Percentiles rank a stretch among this genome's conserved stretches.
Evolutionary conservation across 2,329 filamentous ascomycete species (phyloP).

Genomic region (Cadophora sp.): DNA sequence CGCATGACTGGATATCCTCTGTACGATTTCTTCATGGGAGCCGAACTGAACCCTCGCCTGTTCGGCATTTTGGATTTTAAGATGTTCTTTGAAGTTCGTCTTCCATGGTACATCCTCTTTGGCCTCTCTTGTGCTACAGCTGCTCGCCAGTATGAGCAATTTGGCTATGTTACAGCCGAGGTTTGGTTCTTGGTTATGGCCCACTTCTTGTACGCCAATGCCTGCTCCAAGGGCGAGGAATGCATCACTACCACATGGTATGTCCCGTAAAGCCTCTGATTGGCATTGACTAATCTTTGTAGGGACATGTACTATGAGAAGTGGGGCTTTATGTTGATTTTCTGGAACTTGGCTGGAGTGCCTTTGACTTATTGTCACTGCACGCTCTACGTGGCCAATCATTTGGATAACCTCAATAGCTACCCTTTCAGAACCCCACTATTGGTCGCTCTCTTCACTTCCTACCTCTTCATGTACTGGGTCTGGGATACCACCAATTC

Average conservation of each 20-base stretch:
- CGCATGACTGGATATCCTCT: conserved; percentile 86
- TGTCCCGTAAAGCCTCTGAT: conserved; percentile 10
- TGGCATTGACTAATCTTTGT: background rate
- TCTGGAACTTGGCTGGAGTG: conserved; percentile 95
- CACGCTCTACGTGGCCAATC: conserved; percentile 87
- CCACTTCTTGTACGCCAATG: conserved; percentile 90
- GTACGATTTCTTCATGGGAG: conserved; percentile 93
- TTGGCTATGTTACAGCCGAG: conserved; percentile 87
- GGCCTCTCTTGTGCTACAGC: conserved; percentile 78
- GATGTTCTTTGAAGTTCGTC: conserved; percentile 93
- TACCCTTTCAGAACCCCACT: conserved; percentile 79
- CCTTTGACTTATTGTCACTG: conserved; percentile 93
- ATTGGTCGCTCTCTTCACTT: conserved; percentile 67
- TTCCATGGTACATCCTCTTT: conserved; percentile 92
- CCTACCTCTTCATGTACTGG: conserved; percentile 87
- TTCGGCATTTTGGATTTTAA: conserved; percentile 88
- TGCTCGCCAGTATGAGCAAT: conserved; percentile 81
- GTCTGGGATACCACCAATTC: conserved; percentile 92
- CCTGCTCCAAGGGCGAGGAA: conserved; percentile 91
- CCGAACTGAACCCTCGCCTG: conserved; percentile 85
- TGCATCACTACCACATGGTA: conserved; percentile 83
- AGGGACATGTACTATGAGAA: conserved; percentile 98
- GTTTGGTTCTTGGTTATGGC: conserved; percentile 86
- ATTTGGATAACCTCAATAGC: conserved; percentile 67
- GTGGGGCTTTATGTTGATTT: conserved; percentile 97